A percentile compares a stretch with the other conserved stretches of the same genome.
Conservation (phyloP, 2,329 filamentous ascomycete genomes). For the Arthrobotrys iridis region DNA sequence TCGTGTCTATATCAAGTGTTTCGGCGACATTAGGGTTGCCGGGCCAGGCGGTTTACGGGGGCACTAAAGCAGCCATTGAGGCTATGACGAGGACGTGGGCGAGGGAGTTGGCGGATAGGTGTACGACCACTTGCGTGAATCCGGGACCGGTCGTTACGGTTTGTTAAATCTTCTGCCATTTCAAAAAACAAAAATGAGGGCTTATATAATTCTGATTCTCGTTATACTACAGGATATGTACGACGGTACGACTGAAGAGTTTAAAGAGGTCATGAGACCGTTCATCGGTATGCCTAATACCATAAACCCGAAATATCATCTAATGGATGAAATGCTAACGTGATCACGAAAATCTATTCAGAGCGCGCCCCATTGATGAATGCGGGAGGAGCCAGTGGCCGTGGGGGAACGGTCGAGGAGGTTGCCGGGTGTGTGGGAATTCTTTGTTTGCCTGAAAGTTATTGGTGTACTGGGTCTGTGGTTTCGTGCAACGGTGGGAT, state of each 20-base stretch:
- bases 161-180: too few relatives aligned
- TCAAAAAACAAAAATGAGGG: too few relatives aligned
- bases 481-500: constrained; percentile 84
- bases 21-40: constrained; percentile 67
- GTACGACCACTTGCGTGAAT: constrained; percentile 74
- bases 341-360: constrained; percentile 59
- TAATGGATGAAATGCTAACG: constrained; percentile 54
- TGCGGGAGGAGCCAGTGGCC: constrained; percentile 65
- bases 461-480: constrained; percentile 81
- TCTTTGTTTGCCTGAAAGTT: constrained; percentile 76
- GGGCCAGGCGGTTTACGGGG: constrained; percentile 45
- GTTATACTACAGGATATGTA: constrained; percentile 72
- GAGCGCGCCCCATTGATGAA: constrained; percentile 70
- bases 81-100: constrained; percentile 76
- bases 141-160: constrained; percentile 72
- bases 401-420: constrained; percentile 74
- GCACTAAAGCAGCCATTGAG: constrained; percentile 73
- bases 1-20: constrained; percentile 72
- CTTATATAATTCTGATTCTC: too few relatives aligned
- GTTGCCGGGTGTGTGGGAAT: constrained; percentile 80
- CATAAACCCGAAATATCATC: constrained; percentile 62
- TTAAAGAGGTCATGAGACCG: constrained; percentile 70
- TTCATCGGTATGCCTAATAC: constrained; percentile 63
- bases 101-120: constrained; percentile 70
- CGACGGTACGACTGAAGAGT: constrained; percentile 67